Percentiles rank a stretch among this genome's conserved stretches.
phyloP scores from a whole-genome alignment of 2,329 filamentous ascomycete genomes.

The Stenocarpella maydis region DNA sequence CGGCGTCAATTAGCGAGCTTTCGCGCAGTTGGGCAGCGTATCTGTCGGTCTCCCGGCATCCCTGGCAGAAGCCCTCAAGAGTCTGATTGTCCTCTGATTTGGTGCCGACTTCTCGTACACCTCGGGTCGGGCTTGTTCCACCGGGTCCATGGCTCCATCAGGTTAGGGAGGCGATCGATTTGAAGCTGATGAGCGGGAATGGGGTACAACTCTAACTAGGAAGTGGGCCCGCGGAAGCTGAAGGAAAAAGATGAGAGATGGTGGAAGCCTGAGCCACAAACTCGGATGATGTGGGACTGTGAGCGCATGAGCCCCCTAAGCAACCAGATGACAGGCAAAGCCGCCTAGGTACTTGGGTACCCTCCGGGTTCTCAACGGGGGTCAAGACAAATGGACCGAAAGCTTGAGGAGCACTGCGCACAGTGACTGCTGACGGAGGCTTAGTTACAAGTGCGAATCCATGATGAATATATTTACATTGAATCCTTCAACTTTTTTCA shows the following conservation, averaged over 20 bases:
- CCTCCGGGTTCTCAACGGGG: not conserved
- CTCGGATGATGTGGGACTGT: not conserved
- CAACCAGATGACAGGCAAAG: not conserved
- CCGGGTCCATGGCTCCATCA: not conserved
- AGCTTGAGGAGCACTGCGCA: not conserved
- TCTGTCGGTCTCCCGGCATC: not conserved
- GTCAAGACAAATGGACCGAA: not conserved
- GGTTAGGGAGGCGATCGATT: not conserved
- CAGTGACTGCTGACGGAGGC: not conserved
- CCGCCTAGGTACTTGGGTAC: no score
- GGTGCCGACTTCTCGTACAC: not conserved
- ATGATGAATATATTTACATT: not conserved
- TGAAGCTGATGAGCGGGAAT: no score
- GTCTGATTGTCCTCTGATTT: not conserved
- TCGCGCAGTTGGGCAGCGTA: not conserved
- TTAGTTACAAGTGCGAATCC: not conserved
- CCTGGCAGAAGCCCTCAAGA: slow-evolving; percentile 2
- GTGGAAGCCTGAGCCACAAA: not conserved
- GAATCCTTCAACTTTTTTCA: not conserved
- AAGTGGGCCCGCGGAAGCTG: not conserved
- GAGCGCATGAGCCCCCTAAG: not conserved
- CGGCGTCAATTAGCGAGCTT: not conserved
- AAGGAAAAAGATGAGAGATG: not conserved
- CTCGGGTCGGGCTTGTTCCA: no score
- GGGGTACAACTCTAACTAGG: no score